phyloP scores from a whole-genome alignment of 2,329 filamentous ascomycete genomes.

The Penicillium freii region DNA sequence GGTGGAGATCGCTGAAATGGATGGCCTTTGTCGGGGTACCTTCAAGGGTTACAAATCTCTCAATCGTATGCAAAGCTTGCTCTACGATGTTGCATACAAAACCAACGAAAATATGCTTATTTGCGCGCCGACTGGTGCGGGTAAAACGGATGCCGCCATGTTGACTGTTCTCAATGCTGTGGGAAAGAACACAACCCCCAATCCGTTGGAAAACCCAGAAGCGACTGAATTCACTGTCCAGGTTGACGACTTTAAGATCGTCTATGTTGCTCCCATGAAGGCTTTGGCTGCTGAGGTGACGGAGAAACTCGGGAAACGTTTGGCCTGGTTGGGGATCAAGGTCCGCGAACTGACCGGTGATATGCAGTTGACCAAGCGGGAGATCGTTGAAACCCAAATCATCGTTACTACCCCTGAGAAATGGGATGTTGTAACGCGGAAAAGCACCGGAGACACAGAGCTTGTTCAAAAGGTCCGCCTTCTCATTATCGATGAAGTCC shows the following conservation, averaged over 20 bases:
- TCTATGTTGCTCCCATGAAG: slow-evolving; percentile 99
- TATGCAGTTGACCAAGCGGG: slow-evolving; percentile 96
- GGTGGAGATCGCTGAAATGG: slow-evolving; percentile 75
- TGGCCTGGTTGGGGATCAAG: slow-evolving; percentile 90
- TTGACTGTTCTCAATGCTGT: slow-evolving; percentile 89
- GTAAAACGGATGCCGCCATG: slow-evolving; percentile 99
- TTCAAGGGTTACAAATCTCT: slow-evolving; percentile 92
- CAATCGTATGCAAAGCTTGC: slow-evolving; percentile 97
- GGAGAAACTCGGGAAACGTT: slow-evolving; percentile 83
- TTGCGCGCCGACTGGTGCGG: slow-evolving; percentile 93
- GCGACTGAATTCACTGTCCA: slow-evolving; percentile 79
- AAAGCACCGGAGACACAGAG: slow-evolving; percentile 95
- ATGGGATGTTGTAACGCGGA: slow-evolving; percentile 97
- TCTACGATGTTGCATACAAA: slow-evolving; percentile 92
- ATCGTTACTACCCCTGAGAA: slow-evolving; percentile 99
- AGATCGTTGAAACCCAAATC: slow-evolving; percentile 94
- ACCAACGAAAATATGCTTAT: slow-evolving; percentile 99
- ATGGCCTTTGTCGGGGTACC: slow-evolving; percentile 83
- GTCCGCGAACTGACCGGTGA: slow-evolving; percentile 95
- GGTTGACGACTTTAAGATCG: slow-evolving; percentile 90
- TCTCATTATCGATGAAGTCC: slow-evolving; percentile 96
- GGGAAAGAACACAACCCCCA: slow-evolving; percentile 78
- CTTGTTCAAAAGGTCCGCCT: slow-evolving; percentile 95
- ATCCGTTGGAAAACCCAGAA: slow-evolving; percentile 69
- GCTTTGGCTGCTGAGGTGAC: slow-evolving; percentile 95